Percentiles rank a stretch among this genome's conserved stretches.
Evolutionary conservation across 1,284 basidiomycete species (phyloP).

Genomic region (Trametes polyzona): DNA sequence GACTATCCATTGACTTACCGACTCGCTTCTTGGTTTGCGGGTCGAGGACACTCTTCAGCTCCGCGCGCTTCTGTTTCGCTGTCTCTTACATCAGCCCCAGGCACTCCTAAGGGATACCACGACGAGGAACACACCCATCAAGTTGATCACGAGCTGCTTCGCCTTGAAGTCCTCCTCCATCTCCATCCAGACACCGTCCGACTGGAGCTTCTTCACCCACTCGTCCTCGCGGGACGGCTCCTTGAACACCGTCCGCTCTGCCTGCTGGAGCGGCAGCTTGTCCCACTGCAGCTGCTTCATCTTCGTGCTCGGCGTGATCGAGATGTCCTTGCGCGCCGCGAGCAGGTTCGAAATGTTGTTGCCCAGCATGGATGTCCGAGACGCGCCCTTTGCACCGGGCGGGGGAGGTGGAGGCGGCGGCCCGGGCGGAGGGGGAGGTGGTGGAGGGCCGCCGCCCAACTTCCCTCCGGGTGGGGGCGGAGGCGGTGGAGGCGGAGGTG

Average conservation of each 20-base stretch:
- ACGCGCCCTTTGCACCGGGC: conserved; percentile 42
- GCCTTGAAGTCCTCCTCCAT: conserved; percentile 99
- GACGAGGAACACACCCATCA: conserved; percentile 59
- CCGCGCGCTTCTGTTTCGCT: conserved; percentile 83
- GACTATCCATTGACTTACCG: conserved; percentile 53
- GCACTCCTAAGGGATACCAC: conserved; percentile 20
- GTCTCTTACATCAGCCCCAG: conserved; percentile 4
- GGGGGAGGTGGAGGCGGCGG: conserved; percentile 43
- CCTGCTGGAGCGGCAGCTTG: conserved; percentile 87
- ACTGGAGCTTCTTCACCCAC: conserved; percentile 79
- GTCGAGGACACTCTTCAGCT: conserved; percentile 90
- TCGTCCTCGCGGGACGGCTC: conserved; percentile 72
- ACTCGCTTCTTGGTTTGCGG: conserved; percentile 89
- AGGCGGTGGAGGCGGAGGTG: conserved; percentile 41
- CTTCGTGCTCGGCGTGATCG: conserved; percentile 83
- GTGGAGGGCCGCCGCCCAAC: conserved; percentile 24
- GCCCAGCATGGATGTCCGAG: conserved; percentile 64
- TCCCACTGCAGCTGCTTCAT: conserved; percentile 99
- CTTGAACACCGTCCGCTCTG: conserved; percentile 87
- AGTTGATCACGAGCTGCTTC: conserved; percentile 87
- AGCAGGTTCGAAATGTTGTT: conserved; percentile 57
- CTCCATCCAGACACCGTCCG: conserved; percentile 89
- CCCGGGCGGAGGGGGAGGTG: conserved; percentile 40
- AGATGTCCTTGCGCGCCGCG: conserved; percentile 82
- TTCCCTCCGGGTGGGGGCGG: conserved; percentile 32